Evolutionary conservation across 352 stramenopile species (phyloP).

Genomic region (Pythium sp.): DNA sequence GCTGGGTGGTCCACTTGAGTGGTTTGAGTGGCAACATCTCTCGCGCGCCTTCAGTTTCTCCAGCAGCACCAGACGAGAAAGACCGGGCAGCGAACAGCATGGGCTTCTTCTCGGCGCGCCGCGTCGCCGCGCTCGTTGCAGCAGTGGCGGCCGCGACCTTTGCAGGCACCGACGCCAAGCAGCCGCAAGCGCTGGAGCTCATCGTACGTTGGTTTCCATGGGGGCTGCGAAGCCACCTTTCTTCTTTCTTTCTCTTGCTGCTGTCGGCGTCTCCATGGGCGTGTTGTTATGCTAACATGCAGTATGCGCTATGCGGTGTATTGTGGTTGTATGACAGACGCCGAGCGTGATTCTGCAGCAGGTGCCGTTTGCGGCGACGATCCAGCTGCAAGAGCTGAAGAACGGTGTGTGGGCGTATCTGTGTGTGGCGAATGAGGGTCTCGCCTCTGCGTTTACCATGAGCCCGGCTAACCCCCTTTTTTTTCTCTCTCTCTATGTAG

Average conservation of each 20-base stretch:
- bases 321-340: slow-evolving; percentile 24
- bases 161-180: slow-evolving; percentile 4
- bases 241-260: background rate
- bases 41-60: background rate
- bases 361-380: slow-evolving; percentile 63
- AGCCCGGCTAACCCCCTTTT: too few relatives aligned
- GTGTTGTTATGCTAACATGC: background rate
- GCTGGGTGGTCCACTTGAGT: background rate
- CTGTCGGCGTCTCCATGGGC: background rate
- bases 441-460: background rate
- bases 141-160: background rate
- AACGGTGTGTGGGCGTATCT: slow-evolving; percentile 39
- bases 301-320: background rate
- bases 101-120: background rate
- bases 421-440: background rate
- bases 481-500: slow-evolving; percentile 21
- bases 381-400: slow-evolving; percentile 66
- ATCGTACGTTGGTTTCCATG: slow-evolving; percentile 3
- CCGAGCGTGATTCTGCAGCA: slow-evolving; percentile 72
- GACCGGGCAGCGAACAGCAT: background rate
- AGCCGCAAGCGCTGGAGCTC: slow-evolving; percentile 7
- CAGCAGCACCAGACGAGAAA: background rate
- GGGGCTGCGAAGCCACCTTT: background rate
- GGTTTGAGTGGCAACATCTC: slow-evolving; percentile 4
- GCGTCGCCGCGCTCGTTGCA: background rate